Conservation (phyloP, 345 rosid species). For the Boechera stricta region DNA sequence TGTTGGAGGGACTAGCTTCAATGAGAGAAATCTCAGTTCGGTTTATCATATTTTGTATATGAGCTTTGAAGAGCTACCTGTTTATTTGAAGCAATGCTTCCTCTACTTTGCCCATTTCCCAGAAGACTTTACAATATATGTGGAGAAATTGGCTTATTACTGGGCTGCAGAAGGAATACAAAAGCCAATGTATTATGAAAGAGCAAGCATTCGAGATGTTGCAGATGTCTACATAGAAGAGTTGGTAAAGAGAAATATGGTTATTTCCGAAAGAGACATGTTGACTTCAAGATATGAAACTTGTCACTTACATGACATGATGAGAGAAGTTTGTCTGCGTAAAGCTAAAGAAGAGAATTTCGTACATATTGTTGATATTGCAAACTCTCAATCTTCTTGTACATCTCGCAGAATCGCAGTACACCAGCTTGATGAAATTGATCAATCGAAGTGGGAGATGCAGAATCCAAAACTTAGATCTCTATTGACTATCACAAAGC, state of each 20-base stretch:
- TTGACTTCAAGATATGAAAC: not conserved
- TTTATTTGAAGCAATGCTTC: conserved; percentile 28
- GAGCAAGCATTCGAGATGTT: not conserved
- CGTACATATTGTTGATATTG: not conserved
- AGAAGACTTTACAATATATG: conserved; percentile 37
- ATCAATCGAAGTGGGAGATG: not conserved
- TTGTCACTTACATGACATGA: conserved; percentile 16
- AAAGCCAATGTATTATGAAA: not conserved
- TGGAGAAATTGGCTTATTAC: conserved; percentile 5
- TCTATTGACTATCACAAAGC: not conserved
- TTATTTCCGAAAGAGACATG: conserved; percentile 34
- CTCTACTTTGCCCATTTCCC: conserved; percentile 32
- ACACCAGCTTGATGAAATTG: not conserved
- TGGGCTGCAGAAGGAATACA: conserved; percentile 53
- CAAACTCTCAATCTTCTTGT: not conserved
- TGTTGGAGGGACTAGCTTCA: not conserved
- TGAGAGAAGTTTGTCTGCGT: conserved; percentile 32
- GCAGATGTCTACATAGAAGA: conserved; percentile 41
- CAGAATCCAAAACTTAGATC: conserved; percentile 11
- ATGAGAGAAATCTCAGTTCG: not conserved
- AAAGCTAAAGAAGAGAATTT: conserved; percentile 38
- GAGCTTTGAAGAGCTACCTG: conserved; percentile 27
- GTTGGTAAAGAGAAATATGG: conserved; percentile 45
- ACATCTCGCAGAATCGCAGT: conserved; percentile 43
- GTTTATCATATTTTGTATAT: not conserved